phyloP scores from a whole-genome alignment of 148 eudicot species.

The Salicornia ramosissima region DNA sequence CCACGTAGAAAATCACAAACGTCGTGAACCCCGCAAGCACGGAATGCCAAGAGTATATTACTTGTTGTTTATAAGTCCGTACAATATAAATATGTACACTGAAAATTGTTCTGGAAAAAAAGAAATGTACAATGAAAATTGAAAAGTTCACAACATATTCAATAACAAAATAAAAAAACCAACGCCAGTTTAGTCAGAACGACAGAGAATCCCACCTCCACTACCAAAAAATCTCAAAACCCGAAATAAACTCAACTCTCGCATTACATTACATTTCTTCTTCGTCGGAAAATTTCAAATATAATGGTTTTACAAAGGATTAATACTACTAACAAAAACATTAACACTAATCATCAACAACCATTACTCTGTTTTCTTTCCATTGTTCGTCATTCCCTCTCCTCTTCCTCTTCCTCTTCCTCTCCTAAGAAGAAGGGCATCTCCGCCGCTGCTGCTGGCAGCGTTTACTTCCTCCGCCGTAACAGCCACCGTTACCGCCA shows the following conservation, averaged over 20 bases:
- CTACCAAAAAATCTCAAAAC: neutral
- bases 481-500: slow-evolving; percentile 4
- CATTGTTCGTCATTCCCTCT: slow-evolving; percentile 19
- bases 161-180: neutral
- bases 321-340: neutral
- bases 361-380: slow-evolving; percentile 29
- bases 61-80: neutral
- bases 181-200: slow-evolving; percentile 2
- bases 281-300: neutral
- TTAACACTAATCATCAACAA: slow-evolving; percentile 9
- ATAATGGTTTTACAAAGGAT: slow-evolving; percentile 8
- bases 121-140: no score
- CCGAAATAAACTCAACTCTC: neutral
- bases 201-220: neutral
- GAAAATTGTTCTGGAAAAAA: no score
- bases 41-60: slow-evolving; percentile 14
- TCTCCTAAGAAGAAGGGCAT: slow-evolving; percentile 12
- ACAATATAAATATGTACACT: no score
- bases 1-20: neutral
- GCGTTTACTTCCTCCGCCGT: slow-evolving; percentile 22
- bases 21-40: slow-evolving; percentile 21
- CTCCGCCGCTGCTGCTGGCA: slow-evolving; percentile 10
- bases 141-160: no score
- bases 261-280: neutral
- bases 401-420: neutral